These are phyloP conservation scores for Metschnikowia lochheadii DNA, from an alignment of 805 yeast species.

Conservation along the genomic window DNA sequence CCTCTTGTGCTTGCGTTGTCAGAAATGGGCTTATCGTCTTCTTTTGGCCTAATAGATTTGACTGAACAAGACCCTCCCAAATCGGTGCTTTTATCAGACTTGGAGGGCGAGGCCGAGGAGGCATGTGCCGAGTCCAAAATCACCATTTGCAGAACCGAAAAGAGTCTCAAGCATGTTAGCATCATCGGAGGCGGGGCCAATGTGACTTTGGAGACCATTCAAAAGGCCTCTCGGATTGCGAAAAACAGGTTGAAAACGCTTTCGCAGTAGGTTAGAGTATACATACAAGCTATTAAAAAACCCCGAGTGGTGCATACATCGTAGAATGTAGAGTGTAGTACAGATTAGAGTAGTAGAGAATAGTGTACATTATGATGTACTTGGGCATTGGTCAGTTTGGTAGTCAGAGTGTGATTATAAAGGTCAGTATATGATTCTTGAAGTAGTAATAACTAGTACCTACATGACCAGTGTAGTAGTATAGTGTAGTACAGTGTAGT, in stretches of 20 bases:
- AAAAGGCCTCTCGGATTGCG: conserved; percentile 46
- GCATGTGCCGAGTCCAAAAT: conserved; percentile 51
- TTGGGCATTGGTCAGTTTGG: no score
- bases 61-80: conserved; percentile 8
- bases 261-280: not conserved
- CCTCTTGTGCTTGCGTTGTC: conserved; percentile 37
- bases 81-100: conserved; percentile 58
- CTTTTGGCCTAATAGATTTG: conserved; percentile 56
- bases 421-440: no score
- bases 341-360: no score
- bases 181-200: conserved; percentile 48
- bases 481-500: no score
- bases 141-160: conserved; percentile 35
- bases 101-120: conserved; percentile 86
- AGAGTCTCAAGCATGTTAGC: conserved; percentile 40
- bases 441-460: no score
- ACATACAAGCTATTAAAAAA: not conserved
- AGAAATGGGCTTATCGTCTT: conserved; percentile 43
- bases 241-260: conserved; percentile 38
- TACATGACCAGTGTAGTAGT: no score
- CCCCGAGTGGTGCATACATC: no score
- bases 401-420: no score
- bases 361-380: no score
- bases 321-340: no score
- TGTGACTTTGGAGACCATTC: conserved; percentile 45